Evolutionary conservation across 192 early-diverging fungal genomes (phyloP).

Genomic region (Linnemannia zychae): DNA sequence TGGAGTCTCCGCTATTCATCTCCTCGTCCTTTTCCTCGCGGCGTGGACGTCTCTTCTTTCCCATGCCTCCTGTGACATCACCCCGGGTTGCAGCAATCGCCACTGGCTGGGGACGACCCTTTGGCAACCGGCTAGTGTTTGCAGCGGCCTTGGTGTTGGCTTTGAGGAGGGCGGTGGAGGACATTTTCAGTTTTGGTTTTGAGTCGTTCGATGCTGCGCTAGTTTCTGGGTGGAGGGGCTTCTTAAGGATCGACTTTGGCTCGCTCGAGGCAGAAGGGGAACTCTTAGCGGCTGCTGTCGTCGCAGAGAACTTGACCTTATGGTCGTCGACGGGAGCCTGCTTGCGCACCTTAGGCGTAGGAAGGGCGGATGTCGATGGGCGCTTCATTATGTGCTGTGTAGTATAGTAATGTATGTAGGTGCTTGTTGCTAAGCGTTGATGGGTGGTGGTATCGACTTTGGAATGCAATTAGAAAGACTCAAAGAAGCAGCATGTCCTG

Average conservation of each 20-base stretch:
- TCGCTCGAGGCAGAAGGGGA: conserved; percentile 22
- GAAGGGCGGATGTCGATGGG: conserved; percentile 21
- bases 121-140: conserved; percentile 4
- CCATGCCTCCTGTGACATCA: conserved; percentile 52
- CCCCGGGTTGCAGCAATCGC: conserved; percentile 39
- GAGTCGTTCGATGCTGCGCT: conserved; percentile 20
- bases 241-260: conserved; percentile 49
- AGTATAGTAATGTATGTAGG: not conserved
- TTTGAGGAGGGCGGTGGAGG: conserved; percentile 41
- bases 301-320: conserved; percentile 15
- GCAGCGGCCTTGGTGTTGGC: conserved; percentile 43
- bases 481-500: not conserved
- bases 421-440: not conserved
- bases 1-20: conserved; percentile 42
- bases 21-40: conserved; percentile 27
- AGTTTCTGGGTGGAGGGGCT: conserved; percentile 30
- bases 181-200: conserved; percentile 47
- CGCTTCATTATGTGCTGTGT: conserved; percentile 26
- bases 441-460: not conserved
- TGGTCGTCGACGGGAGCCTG: conserved; percentile 45
- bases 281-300: not conserved
- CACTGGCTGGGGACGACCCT: conserved; percentile 28
- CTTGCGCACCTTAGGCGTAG: conserved; percentile 41
- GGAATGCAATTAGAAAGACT: conserved; percentile 6
- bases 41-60: conserved; percentile 24